Conservation (phyloP, 805 yeast species). For the Metschnikowia similis region DNA sequence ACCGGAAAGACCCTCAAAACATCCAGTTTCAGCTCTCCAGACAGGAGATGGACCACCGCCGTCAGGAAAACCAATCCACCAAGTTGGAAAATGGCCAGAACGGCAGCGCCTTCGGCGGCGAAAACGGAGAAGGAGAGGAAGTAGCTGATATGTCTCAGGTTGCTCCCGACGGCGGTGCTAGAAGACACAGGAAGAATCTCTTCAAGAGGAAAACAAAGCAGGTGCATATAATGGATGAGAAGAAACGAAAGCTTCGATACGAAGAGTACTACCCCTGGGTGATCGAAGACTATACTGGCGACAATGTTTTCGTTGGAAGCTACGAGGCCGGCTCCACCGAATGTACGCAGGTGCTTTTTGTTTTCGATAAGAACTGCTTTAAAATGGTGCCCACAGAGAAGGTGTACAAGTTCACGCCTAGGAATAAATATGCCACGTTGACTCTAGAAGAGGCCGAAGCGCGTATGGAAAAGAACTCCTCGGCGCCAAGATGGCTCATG, state of each 20-base stretch:
- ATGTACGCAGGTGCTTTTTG: conserved; percentile 72
- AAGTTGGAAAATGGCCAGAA: conserved; percentile 19
- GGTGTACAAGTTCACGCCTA: conserved; percentile 86
- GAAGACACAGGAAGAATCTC: conserved; percentile 51
- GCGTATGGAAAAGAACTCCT: conserved; percentile 74
- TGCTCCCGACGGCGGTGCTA: conserved; percentile 90
- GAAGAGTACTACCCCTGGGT: conserved; percentile 99
- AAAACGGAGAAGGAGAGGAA: conserved; percentile 13
- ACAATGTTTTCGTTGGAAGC: conserved; percentile 91
- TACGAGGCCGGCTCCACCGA: conserved; percentile 90
- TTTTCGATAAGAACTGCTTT: conserved; percentile 83
- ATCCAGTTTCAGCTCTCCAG: conserved; percentile 81
- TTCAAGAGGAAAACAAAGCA: conserved; percentile 82
- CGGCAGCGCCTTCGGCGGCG: conserved; percentile 7
- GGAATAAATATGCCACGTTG: conserved; percentile 89
- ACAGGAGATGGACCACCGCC: conserved; percentile 62
- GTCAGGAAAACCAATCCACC: conserved; percentile 31
- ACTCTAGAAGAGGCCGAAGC: conserved; percentile 96
- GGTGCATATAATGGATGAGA: conserved; percentile 74
- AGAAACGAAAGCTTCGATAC: conserved; percentile 77
- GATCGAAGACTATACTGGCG: conserved; percentile 91
- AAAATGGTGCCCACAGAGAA: conserved; percentile 94
- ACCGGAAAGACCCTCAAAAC: conserved; percentile 90
- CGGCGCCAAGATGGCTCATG: conserved; percentile 94
- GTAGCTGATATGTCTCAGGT: conserved; percentile 59